Base-by-base conservation (phyloP, 2,329 filamentous ascomycete genomes). In the Leptographium procerum region DNA sequence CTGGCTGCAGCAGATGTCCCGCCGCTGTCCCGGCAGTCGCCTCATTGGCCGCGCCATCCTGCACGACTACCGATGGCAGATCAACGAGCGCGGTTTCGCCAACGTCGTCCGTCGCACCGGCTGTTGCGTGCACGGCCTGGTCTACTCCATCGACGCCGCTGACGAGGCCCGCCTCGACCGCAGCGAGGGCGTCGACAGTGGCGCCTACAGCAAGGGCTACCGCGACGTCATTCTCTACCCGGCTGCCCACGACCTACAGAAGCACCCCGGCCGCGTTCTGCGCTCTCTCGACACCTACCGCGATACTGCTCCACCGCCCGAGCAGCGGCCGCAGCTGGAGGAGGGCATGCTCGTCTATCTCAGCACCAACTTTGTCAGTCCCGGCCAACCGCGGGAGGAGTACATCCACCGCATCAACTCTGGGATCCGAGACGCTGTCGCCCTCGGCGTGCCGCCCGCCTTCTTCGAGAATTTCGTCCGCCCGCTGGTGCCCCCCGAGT, bases 61-160 rank as follows among this genome's bases (percentile, higher is more conserved):
- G n/a, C 61, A 64, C 26, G 67, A 71, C 60, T 70, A 73, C 62
- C 66, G 69, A 34, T 77, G 74, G 71, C 73, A 75, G 64, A 77
- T 77, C 69, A 77, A 77, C 64, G 67, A 75, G 65, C 71, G 74
- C 28, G 74, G 75, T 31, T 76, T 71, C 55, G 75, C 75, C 59
- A 77, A 77, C 62, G 68, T 77, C 31, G 59, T 74, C n/a, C n/a
- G n/a, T n/a, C n/a, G n/a, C n/a, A n/a, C n/a, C n/a, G n/a, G n/a
- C n/a, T n/a, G n/a, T n/a, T n/a, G n/a, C 43, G 43, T 36, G 34
- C 34, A 36, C 43, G 43, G n/a, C 43, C 43, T 45, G 43, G 34
- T 36, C 34, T 36, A 36, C 34, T 36, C 34, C 10, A 13, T 50
- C 1, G 47, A 29, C 10, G 2, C 47, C 26, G 24, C 22, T 11